These are phyloP conservation scores for Neopestalotiopsis sp. DNA, from an alignment of 2,329 filamentous ascomycete species.

Conservation along the genomic window DNA sequence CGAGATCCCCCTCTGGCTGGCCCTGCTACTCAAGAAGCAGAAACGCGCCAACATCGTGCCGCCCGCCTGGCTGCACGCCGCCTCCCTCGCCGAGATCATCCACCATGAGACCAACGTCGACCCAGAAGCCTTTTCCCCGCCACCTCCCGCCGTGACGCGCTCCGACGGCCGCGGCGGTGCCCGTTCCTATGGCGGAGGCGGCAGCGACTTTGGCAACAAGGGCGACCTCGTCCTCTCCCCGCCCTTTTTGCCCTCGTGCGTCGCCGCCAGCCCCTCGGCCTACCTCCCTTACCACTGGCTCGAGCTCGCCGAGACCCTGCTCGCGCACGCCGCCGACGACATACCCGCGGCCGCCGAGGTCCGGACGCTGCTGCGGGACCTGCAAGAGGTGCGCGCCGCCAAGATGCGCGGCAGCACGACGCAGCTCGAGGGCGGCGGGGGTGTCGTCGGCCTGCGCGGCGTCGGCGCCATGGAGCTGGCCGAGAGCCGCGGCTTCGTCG, in stretches of 20 bases:
- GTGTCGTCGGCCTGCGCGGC: slow-evolving; percentile 72
- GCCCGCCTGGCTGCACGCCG: slow-evolving; percentile 84
- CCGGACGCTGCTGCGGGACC: slow-evolving; percentile 75
- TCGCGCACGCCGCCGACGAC: slow-evolving; percentile 86
- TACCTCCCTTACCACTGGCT: slow-evolving; percentile 94
- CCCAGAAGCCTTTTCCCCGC: slow-evolving; percentile 76
- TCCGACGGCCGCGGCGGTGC: slow-evolving; percentile 53
- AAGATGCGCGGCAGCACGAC: slow-evolving; percentile 82
- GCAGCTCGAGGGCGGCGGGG: slow-evolving; percentile 72
- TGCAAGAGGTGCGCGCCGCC: slow-evolving; percentile 86
- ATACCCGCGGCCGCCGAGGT: slow-evolving; percentile 76
- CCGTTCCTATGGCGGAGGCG: slow-evolving; percentile 32
- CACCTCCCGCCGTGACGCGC: slow-evolving; percentile 68
- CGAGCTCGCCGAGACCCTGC: slow-evolving; percentile 84
- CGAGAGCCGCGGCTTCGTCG: slow-evolving; percentile 83
- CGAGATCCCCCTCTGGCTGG: slow-evolving; percentile 89
- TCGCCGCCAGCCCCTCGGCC: slow-evolving; percentile 69
- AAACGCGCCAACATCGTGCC: slow-evolving; percentile 90
- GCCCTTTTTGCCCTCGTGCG: slow-evolving; percentile 81
- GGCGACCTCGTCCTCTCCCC: slow-evolving; percentile 57
- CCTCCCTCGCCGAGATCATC: slow-evolving; percentile 78
- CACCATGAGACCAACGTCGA: slow-evolving; percentile 79
- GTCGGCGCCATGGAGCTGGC: slow-evolving; percentile 93
- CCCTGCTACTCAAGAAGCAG: slow-evolving; percentile 92
- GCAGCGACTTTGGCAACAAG: background rate